These are phyloP conservation scores for Dictyostelium firmibasis DNA, from an alignment of 78 protist genomes.

Conservation along the genomic window DNA sequence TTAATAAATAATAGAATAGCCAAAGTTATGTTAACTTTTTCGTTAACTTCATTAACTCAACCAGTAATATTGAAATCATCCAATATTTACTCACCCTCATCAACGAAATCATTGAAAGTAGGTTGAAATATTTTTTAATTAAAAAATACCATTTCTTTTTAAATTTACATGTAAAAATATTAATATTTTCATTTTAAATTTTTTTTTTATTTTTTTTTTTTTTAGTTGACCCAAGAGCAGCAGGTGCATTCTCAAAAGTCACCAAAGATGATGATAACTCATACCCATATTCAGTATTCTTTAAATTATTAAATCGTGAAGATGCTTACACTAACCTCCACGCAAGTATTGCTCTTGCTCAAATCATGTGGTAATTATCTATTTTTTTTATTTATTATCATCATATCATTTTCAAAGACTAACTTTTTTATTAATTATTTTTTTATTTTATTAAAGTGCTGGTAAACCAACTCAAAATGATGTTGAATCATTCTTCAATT, in stretches of 20 bases:
- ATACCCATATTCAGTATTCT: slow-evolving; percentile 56
- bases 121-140: background rate
- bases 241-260: slow-evolving; percentile 17
- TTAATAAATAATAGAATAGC: slow-evolving; percentile 21
- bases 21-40: slow-evolving; percentile 44
- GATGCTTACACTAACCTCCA: slow-evolving; percentile 69
- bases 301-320: slow-evolving; percentile 49
- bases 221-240: slow-evolving; percentile 72
- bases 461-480: slow-evolving; percentile 62
- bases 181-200: background rate
- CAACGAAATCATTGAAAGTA: slow-evolving; percentile 74
- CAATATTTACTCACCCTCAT: slow-evolving; percentile 71
- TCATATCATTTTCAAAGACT: background rate
- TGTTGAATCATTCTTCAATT: slow-evolving; percentile 55
- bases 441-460: background rate
- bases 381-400: background rate
- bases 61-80: slow-evolving; percentile 61
- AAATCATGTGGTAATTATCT: slow-evolving; percentile 44
- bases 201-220: background rate
- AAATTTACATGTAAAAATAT: too few species aligned
- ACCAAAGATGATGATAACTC: slow-evolving; percentile 1
- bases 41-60: slow-evolving; percentile 48
- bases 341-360: slow-evolving; percentile 55
- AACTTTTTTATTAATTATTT: background rate
- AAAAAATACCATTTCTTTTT: too few species aligned